phyloP scores from a whole-genome alignment of 805 yeast genomes.

The Cyberlindnera veronae region DNA sequence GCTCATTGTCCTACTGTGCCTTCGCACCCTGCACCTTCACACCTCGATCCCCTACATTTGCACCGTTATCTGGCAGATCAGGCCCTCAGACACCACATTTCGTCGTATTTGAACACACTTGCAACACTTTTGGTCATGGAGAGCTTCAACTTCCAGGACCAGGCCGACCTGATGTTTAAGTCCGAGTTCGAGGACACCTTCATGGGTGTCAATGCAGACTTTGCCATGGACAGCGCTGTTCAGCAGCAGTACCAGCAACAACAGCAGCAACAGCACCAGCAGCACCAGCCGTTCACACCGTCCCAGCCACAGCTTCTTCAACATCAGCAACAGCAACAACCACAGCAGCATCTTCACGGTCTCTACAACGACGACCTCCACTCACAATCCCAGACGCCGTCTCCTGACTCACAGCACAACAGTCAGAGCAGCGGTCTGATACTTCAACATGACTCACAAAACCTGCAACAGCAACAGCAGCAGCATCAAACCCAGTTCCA shows the following conservation, averaged over 20 bases:
- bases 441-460: not conserved
- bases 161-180: conserved; percentile 14
- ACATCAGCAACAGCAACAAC: conserved; percentile 3
- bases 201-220: conserved; percentile 11
- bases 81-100: not conserved
- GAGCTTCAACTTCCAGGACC: conserved; percentile 14
- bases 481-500: conserved; percentile 2
- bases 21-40: not conserved
- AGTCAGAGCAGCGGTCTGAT: not conserved
- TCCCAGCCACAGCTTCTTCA: conserved; percentile 5
- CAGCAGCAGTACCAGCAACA: conserved; percentile 4
- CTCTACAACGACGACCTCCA: not conserved
- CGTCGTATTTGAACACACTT: not conserved
- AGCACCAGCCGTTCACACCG: too few relatives aligned
- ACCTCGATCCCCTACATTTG: not conserved
- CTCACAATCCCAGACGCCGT: conserved; percentile 6
- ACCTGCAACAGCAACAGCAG: not conserved
- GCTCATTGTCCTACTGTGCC: not conserved
- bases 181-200: conserved; percentile 15
- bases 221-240: conserved; percentile 2
- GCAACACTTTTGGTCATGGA: conserved; percentile 8
- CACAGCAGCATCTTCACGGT: conserved; percentile 6
- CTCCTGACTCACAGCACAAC: conserved; percentile 5
- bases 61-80: not conserved
- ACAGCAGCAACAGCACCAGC: conserved; percentile 1